Conservation (phyloP, 768 basidiomycete species). For the Pleurotus giganteus region DNA sequence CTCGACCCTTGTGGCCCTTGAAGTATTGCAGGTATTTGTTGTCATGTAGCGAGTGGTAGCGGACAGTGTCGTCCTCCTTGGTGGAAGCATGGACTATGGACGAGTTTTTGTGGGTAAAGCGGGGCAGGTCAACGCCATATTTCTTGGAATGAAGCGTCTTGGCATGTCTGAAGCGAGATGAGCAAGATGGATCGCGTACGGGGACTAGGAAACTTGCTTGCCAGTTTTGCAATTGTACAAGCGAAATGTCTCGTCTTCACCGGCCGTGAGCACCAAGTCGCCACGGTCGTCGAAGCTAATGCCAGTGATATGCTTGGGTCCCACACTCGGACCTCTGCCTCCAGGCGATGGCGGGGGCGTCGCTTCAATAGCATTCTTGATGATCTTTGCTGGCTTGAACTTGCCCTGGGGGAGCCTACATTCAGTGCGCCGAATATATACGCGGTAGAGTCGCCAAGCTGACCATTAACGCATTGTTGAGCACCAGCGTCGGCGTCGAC, state of each 20-base stretch:
- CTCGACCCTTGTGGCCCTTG: constrained; percentile 87
- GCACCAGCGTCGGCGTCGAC: constrained; percentile 33
- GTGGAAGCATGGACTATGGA: constrained; percentile 90
- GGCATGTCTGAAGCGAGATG: constrained; percentile 44
- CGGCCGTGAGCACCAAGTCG: constrained; percentile 80
- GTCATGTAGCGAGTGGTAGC: constrained; percentile 94
- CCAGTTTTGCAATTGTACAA: constrained; percentile 88
- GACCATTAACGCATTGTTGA: constrained; percentile 56
- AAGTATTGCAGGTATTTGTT: constrained; percentile 97
- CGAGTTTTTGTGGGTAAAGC: constrained; percentile 90
- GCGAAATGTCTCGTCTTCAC: constrained; percentile 90
- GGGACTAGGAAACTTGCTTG: constrained; percentile 68
- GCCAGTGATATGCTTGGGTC: constrained; percentile 78
- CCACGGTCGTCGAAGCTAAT: constrained; percentile 91
- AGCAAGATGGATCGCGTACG: constrained; percentile 13
- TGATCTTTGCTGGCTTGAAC: constrained; percentile 88
- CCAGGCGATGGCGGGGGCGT: constrained; percentile 45
- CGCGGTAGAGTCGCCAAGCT: constrained; percentile 4
- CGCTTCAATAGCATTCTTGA: constrained; percentile 74
- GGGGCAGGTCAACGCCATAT: constrained; percentile 92
- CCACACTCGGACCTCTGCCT: constrained; percentile 36
- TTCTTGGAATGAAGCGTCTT: constrained; percentile 91
- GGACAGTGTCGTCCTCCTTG: constrained; percentile 91
- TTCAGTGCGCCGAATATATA: neutral
- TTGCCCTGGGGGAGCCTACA: constrained; percentile 44